These are phyloP conservation scores for Nannizzia gypsea DNA, from an alignment of 2,329 filamentous ascomycete species.

Conservation along the genomic window DNA sequence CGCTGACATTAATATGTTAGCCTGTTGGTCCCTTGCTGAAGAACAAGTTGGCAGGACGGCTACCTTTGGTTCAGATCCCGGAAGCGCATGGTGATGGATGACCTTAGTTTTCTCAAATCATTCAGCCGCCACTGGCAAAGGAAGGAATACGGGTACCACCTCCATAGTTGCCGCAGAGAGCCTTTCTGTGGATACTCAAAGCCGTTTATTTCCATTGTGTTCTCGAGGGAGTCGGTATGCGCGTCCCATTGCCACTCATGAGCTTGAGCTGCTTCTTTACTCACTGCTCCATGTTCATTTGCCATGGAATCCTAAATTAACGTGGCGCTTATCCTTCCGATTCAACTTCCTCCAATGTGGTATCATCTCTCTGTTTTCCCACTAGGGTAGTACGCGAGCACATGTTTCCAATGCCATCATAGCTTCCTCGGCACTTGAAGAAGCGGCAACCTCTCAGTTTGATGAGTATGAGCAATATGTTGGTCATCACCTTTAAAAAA, in stretches of 20 bases:
- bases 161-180: background rate
- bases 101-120: background rate
- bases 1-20: too few species aligned
- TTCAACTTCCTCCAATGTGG: background rate
- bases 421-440: background rate
- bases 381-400: background rate
- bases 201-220: background rate
- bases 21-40: too few species aligned
- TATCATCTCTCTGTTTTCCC: background rate
- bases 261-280: background rate
- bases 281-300: background rate
- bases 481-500: too few species aligned
- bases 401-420: background rate
- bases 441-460: background rate
- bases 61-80: too few species aligned
- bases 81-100: background rate
- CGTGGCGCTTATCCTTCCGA: background rate
- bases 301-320: background rate
- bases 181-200: background rate
- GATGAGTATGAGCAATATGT: background rate
- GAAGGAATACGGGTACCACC: background rate
- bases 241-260: background rate
- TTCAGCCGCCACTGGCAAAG: background rate
- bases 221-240: background rate
- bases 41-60: too few species aligned